Evolutionary conservation across 345 rosid genomes (phyloP).

Genomic region (Arabidopsis suecica): DNA sequence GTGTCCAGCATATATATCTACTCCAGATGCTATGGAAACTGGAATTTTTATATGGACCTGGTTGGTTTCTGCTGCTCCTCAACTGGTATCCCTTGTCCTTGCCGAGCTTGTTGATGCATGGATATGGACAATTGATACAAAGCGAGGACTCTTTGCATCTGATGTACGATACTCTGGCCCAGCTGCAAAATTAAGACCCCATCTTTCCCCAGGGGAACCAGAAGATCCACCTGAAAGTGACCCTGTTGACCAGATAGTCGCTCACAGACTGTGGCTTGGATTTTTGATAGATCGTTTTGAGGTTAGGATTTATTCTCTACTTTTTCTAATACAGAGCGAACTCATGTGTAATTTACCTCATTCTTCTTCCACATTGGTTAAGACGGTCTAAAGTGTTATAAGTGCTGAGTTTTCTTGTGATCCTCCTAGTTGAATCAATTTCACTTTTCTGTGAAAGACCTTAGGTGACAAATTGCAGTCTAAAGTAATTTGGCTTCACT

Average conservation of each 20-base stretch:
- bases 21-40: slow-evolving; percentile 95
- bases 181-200: slow-evolving; percentile 94
- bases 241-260: slow-evolving; percentile 91
- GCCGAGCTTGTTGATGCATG: slow-evolving; percentile 99
- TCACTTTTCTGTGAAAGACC: slow-evolving; percentile 20
- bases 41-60: slow-evolving; percentile 99
- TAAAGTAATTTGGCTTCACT: slow-evolving; percentile 17
- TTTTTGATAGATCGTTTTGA: slow-evolving; percentile 97
- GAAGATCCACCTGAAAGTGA: slow-evolving; percentile 67
- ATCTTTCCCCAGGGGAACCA: slow-evolving; percentile 95
- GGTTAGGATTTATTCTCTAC: slow-evolving; percentile 53
- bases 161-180: slow-evolving; percentile 86
- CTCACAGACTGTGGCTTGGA: slow-evolving; percentile 97
- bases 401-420: slow-evolving; percentile 20
- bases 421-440: slow-evolving; percentile 24
- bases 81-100: slow-evolving; percentile 89
- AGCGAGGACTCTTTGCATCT: slow-evolving; percentile 96
- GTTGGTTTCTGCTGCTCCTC: slow-evolving; percentile 98
- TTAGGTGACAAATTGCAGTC: slow-evolving; percentile 30
- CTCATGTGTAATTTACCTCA: slow-evolving; percentile 20
- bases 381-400: slow-evolving; percentile 16
- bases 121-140: slow-evolving; percentile 99
- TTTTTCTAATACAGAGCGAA: slow-evolving; percentile 10
- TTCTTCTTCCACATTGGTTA: slow-evolving; percentile 25
- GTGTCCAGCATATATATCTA: slow-evolving; percentile 98